phyloP scores from a whole-genome alignment of 179 eudicot species.

The Vitellaria paradoxa region DNA sequence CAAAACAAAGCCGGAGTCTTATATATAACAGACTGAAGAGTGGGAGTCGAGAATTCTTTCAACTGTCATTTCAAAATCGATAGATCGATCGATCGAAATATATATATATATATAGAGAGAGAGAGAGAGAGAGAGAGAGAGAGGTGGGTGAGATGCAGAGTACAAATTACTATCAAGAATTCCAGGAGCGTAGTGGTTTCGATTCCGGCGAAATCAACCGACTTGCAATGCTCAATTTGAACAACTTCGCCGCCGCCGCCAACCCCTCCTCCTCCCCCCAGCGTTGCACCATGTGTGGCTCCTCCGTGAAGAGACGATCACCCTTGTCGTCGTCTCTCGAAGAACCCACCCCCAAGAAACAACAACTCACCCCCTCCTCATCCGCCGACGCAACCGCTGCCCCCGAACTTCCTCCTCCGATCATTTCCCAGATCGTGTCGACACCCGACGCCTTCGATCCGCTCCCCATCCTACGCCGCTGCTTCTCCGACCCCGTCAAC shows the following conservation, averaged over 20 bases:
- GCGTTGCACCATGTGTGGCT: neutral
- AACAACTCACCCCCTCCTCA: neutral
- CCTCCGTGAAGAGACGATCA: constrained; percentile 11
- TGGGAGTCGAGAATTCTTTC: neutral
- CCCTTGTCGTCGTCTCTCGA: constrained; percentile 6
- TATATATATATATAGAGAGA: too few species aligned
- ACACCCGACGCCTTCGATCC: neutral
- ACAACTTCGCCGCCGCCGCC: constrained; percentile 2
- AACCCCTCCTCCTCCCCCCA: neutral
- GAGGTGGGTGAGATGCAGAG: neutral
- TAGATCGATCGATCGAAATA: too few species aligned
- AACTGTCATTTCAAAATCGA: too few species aligned
- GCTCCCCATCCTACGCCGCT: constrained; percentile 4
- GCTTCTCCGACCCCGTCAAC: neutral
- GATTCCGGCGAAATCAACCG: constrained; percentile 5
- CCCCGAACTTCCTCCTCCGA: neutral
- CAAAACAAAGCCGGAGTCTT: too few species aligned
- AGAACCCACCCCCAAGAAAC: constrained; percentile 18
- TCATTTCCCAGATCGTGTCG: neutral
- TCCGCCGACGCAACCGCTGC: neutral
- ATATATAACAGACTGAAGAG: neutral
- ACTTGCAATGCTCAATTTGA: constrained; percentile 9
- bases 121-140: neutral
- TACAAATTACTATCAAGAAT: constrained; percentile 2
- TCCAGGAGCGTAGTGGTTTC: neutral